phyloP scores from a whole-genome alignment of 306 rosid genomes.

The Sophora flavescens region DNA sequence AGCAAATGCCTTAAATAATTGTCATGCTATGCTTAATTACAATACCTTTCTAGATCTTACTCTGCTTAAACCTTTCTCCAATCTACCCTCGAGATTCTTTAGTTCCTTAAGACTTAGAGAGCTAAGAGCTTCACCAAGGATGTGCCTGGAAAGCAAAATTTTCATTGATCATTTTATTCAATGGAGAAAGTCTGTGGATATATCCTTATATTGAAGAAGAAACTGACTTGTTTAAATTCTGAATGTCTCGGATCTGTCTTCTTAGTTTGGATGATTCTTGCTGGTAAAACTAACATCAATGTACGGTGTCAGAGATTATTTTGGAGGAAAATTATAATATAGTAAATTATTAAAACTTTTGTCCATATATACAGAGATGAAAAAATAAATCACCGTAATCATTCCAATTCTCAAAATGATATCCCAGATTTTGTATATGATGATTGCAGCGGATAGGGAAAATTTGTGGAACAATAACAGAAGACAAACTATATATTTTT shows the following conservation, averaged over 20 bases:
- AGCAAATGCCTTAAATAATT: neutral
- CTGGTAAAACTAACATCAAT: constrained; percentile 77
- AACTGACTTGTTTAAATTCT: constrained; percentile 77
- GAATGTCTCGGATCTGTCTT: constrained; percentile 90
- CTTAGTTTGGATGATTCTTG: constrained; percentile 86
- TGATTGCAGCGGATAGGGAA: too few relatives aligned
- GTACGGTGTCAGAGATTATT: constrained; percentile 14
- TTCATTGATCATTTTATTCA: neutral
- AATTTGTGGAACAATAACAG: too few relatives aligned
- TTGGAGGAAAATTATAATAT: neutral
- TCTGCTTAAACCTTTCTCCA: constrained; percentile 95
- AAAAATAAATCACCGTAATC: neutral
- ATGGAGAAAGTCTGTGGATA: neutral
- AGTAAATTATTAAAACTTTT: neutral
- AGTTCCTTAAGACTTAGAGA: constrained; percentile 77
- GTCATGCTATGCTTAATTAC: neutral
- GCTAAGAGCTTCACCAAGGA: constrained; percentile 89
- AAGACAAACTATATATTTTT: too few relatives aligned
- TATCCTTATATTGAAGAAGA: neutral
- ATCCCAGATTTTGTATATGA: too few relatives aligned
- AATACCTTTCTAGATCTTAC: constrained; percentile 88
- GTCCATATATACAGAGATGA: neutral
- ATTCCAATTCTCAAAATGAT: neutral
- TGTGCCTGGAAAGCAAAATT: constrained; percentile 60
- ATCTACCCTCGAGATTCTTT: constrained; percentile 83